Percentiles rank a stretch among this genome's conserved stretches.
phyloP scores from a whole-genome alignment of 805 yeast species.

The Saccharomycopsis fermentans region DNA sequence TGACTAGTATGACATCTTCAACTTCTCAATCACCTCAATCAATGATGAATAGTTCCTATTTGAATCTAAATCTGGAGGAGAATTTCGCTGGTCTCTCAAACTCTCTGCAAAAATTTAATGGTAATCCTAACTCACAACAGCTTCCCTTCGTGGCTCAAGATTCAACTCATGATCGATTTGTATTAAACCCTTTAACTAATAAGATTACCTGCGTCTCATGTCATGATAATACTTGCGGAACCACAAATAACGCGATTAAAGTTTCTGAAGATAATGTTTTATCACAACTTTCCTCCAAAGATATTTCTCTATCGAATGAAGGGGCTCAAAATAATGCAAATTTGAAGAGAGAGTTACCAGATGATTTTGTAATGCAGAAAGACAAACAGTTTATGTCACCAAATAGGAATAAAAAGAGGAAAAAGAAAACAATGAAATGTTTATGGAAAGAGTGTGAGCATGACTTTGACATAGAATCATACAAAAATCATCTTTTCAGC shows the following conservation, averaged over 20 bases:
- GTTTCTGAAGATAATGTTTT: background rate
- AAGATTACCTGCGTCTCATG: constrained; percentile 13
- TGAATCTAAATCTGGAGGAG: background rate
- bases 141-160: background rate
- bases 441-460: background rate
- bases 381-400: background rate
- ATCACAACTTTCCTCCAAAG: background rate
- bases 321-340: background rate
- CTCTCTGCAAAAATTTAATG: background rate
- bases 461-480: background rate
- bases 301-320: background rate
- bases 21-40: background rate
- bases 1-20: background rate
- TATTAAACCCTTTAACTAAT: constrained; percentile 14
- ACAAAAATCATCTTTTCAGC: background rate
- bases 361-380: background rate
- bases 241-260: background rate
- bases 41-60: background rate
- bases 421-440: background rate
- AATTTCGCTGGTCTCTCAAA: background rate
- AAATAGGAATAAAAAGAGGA: background rate
- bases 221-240: constrained; percentile 6
- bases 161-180: constrained; percentile 10
- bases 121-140: background rate
- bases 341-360: background rate